phyloP scores from a whole-genome alignment of 805 yeast genomes.

The Brettanomyces nanus region DNA sequence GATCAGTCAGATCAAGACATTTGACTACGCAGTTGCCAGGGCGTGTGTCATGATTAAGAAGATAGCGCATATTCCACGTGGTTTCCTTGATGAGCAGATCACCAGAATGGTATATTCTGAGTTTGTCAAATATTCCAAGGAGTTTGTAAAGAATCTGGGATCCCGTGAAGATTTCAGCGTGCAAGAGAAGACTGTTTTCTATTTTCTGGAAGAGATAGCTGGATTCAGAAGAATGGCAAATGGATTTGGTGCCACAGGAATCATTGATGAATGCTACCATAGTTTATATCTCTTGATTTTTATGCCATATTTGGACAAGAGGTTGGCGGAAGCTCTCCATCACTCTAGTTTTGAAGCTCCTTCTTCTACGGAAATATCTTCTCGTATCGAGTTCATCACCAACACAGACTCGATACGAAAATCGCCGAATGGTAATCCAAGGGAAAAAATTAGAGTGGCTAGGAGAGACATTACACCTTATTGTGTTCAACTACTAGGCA shows the following conservation, averaged over 20 bases:
- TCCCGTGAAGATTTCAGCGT: slow-evolving; percentile 29
- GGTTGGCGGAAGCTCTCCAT: slow-evolving; percentile 1
- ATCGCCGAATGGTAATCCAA: slow-evolving; percentile 17
- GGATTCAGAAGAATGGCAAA: slow-evolving; percentile 67
- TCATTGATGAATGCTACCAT: slow-evolving; percentile 65
- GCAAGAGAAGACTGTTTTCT: slow-evolving; percentile 30
- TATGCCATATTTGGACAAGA: slow-evolving; percentile 13
- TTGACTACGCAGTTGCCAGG: slow-evolving; percentile 54
- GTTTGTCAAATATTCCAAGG: slow-evolving; percentile 33
- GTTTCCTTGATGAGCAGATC: slow-evolving; percentile 45
- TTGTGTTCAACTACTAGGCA: slow-evolving; percentile 20
- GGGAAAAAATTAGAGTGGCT: slow-evolving; percentile 36
- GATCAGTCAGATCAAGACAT: slow-evolving; percentile 52
- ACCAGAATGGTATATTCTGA: slow-evolving; percentile 35
- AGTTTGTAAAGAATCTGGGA: slow-evolving; percentile 19
- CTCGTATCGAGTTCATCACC: slow-evolving; percentile 2
- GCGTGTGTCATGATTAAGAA: slow-evolving; percentile 45
- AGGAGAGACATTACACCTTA: slow-evolving; percentile 38
- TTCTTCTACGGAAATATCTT: neutral
- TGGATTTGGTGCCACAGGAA: slow-evolving; percentile 73
- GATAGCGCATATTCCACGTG: slow-evolving; percentile 32
- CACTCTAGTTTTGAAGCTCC: slow-evolving; percentile 1
- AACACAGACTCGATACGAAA: slow-evolving; percentile 9
- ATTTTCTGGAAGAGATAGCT: slow-evolving; percentile 40
- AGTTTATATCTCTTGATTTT: slow-evolving; percentile 49